A percentile compares a stretch with the other conserved stretches of the same genome.
These are phyloP conservation scores for Dryadomyces quercivorus DNA, from an alignment of 2,329 filamentous ascomycete genomes.

Conservation along the genomic window DNA sequence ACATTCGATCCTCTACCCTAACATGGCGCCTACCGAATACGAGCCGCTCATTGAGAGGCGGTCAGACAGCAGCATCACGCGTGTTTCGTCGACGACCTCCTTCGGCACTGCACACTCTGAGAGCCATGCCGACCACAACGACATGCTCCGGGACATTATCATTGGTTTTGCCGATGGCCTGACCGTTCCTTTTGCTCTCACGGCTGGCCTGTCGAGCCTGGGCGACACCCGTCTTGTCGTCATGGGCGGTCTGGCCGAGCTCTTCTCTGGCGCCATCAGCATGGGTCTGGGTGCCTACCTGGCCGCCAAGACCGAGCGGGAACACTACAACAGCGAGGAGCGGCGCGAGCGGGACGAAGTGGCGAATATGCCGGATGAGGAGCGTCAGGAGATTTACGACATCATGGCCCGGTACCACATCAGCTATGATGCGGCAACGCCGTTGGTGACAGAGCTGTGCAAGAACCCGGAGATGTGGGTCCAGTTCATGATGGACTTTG, in stretches of 20 bases:
- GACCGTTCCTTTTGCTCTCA: slow-evolving; percentile 69
- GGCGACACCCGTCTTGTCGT: slow-evolving; percentile 57
- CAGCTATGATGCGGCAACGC: slow-evolving; percentile 25
- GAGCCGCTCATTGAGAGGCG: slow-evolving; percentile 13
- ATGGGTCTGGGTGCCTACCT: slow-evolving; percentile 70
- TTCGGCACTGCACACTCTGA: slow-evolving; percentile 8
- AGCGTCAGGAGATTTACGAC: slow-evolving; percentile 35
- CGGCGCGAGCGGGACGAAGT: slow-evolving; percentile 32
- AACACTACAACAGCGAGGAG: slow-evolving; percentile 37
- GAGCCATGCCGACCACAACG: slow-evolving; percentile 23
- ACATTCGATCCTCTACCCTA: background rate
- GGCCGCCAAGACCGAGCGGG: slow-evolving; percentile 46
- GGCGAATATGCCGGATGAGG: slow-evolving; percentile 24
- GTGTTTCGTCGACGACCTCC: slow-evolving; percentile 7
- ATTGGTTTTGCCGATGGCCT: slow-evolving; percentile 69
- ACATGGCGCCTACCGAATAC: slow-evolving; percentile 6
- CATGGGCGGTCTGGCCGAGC: slow-evolving; percentile 60
- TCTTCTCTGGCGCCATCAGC: slow-evolving; percentile 63
- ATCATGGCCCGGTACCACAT: slow-evolving; percentile 34
- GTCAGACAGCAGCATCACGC: slow-evolving; percentile 11
- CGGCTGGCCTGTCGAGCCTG: slow-evolving; percentile 56
- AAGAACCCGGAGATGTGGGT: slow-evolving; percentile 36
- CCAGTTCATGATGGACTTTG: slow-evolving; percentile 49
- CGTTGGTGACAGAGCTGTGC: slow-evolving; percentile 37
- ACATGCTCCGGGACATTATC: slow-evolving; percentile 50